Evolutionary conservation across 495 filamentous ascomycete genomes (phyloP).

Genomic region (Penicillium canescens): DNA sequence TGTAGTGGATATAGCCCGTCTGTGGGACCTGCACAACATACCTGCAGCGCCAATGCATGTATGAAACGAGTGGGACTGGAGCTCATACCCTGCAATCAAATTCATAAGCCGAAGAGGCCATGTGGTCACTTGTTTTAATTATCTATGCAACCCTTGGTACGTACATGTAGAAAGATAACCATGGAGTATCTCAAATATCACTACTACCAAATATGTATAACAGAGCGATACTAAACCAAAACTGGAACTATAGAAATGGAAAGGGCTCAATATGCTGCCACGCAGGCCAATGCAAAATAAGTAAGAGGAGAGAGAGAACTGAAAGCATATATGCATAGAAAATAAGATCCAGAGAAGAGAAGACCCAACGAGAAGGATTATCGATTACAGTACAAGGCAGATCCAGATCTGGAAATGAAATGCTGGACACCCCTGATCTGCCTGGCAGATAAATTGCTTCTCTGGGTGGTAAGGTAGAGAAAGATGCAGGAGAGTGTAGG

Average conservation of each 20-base stretch:
- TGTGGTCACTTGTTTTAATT: background rate
- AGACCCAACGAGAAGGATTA: conserved; percentile 8
- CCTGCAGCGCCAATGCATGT: conserved; percentile 7
- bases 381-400: conserved; percentile 8
- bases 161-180: no score
- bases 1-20: background rate
- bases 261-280: conserved; percentile 13
- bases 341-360: background rate
- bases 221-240: background rate
- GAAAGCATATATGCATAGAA: conserved; percentile 16
- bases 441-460: conserved; percentile 1
- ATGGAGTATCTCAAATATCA: background rate
- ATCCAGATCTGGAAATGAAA: background rate
- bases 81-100: background rate
- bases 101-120: background rate
- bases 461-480: background rate
- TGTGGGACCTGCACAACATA: conserved; percentile 9
- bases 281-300: conserved; percentile 14
- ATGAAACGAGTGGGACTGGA: background rate
- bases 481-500: background rate
- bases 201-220: conserved; percentile 4
- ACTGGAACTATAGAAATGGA: background rate
- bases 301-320: conserved; percentile 4
- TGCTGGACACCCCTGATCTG: background rate
- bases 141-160: no score